Evolutionary conservation across 176 grass and related monocot genomes (phyloP).

Genomic region (Chloris gayana): DNA sequence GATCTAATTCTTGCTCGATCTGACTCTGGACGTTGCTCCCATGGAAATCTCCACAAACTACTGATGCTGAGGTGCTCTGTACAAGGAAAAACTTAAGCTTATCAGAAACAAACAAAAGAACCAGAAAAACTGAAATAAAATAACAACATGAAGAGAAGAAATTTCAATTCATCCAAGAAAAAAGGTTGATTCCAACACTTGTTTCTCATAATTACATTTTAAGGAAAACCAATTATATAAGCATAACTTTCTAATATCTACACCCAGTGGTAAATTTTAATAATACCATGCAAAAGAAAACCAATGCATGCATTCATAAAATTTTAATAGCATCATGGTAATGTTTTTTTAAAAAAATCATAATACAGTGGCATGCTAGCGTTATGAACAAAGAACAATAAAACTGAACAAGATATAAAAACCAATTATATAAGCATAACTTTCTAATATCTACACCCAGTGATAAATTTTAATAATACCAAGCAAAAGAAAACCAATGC

Average conservation of each 20-base stretch:
- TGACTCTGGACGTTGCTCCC: slow-evolving; percentile 36
- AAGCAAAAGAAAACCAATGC: not conserved
- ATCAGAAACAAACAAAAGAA: slow-evolving; percentile 20
- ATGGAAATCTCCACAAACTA: slow-evolving; percentile 22
- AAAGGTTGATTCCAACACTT: slow-evolving; percentile 3
- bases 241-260: slow-evolving; percentile 3
- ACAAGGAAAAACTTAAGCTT: slow-evolving; percentile 24
- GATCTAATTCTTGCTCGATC: slow-evolving; percentile 38
- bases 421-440: slow-evolving; percentile 21
- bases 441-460: slow-evolving; percentile 6
- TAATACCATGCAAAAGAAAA: not conserved
- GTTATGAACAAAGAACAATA: slow-evolving; percentile 13
- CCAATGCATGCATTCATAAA: not conserved
- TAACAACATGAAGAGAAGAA: slow-evolving; percentile 17
- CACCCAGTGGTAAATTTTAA: not conserved
- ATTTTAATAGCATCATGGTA: not conserved
- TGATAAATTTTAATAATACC: not conserved
- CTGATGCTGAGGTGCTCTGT: slow-evolving; percentile 43
- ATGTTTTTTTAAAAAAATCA: not conserved
- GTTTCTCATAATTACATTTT: not conserved
- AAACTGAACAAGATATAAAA: not conserved
- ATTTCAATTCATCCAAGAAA: not conserved
- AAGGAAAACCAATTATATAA: slow-evolving; percentile 17
- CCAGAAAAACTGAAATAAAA: slow-evolving; percentile 8
- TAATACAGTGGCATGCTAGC: slow-evolving; percentile 7